Evolutionary conservation across 2,329 filamentous ascomycete genomes (phyloP).

Genomic region (Coniochaeta hoffmannii): DNA sequence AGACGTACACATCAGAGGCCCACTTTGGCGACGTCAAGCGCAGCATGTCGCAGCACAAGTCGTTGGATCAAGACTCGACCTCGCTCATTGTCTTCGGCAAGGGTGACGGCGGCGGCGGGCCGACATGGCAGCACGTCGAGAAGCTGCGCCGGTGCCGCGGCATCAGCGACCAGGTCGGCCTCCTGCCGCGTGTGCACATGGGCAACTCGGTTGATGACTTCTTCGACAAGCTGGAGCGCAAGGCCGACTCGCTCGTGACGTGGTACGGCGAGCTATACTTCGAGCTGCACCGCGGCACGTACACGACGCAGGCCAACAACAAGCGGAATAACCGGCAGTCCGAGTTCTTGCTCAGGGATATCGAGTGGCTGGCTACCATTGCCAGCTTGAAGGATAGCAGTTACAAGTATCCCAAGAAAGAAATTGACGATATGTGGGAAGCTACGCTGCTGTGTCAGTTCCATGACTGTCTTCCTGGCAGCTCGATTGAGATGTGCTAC

Average conservation of each 20-base stretch:
- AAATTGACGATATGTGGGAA: conserved; percentile 97
- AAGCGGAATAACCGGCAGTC: conserved; percentile 87
- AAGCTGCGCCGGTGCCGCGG: conserved; percentile 90
- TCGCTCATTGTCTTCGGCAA: conserved; percentile 93
- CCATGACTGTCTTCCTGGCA: conserved; percentile 93
- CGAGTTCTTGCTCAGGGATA: conserved; percentile 76
- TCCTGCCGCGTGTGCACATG: conserved; percentile 81
- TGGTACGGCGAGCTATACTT: conserved; percentile 99
- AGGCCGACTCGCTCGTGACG: conserved; percentile 72
- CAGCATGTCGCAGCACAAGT: conserved; percentile 89
- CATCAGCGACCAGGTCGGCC: conserved; percentile 77
- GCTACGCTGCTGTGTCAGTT: conserved; percentile 87
- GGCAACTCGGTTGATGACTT: conserved; percentile 90
- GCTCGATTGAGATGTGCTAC: conserved; percentile 96
- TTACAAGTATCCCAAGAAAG: conserved; percentile 87
- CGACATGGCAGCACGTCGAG: conserved; percentile 88
- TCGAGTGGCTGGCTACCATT: conserved; percentile 82
- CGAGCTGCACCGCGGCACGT: conserved; percentile 92
- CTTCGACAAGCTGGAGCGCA: conserved; percentile 78
- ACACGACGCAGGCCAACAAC: conserved; percentile 96
- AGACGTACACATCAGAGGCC: conserved; percentile 92
- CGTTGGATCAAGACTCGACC: conserved; percentile 84
- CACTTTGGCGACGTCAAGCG: conserved; percentile 91
- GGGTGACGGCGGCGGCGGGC: conserved; percentile 91
- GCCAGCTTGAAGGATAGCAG: conserved; percentile 64